A percentile compares a stretch with the other conserved stretches of the same genome.
Conservation (phyloP, 1,284 basidiomycete genomes). For the Rhodotorula sp. region DNA sequence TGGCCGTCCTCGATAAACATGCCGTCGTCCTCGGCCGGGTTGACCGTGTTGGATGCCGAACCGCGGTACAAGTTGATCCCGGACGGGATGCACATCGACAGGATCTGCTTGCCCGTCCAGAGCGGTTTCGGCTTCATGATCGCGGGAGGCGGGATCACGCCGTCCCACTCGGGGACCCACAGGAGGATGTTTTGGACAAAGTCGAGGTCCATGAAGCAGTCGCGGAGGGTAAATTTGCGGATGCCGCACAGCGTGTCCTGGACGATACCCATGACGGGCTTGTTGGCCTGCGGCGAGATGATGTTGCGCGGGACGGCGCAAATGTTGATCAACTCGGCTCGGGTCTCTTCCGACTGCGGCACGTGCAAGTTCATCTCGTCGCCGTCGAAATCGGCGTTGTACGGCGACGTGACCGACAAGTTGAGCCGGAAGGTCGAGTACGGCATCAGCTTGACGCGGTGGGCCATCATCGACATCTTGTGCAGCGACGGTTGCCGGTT, state of each 20-base stretch:
- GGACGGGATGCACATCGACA: conserved; percentile 87
- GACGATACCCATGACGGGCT: conserved; percentile 99
- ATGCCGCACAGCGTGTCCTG: conserved; percentile 98
- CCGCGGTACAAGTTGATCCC: conserved; percentile 83
- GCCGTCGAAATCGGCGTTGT: conserved; percentile 98
- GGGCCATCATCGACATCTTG: conserved; percentile 99
- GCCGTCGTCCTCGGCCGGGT: conserved; percentile 85
- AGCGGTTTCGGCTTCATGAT: conserved; percentile 95
- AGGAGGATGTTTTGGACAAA: conserved; percentile 95
- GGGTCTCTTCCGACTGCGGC: conserved; percentile 98
- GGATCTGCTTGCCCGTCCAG: conserved; percentile 97
- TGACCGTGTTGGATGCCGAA: conserved; percentile 73
- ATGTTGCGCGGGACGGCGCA: conserved; percentile 99
- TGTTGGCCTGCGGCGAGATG: conserved; percentile 98
- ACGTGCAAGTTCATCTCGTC: conserved; percentile 99
- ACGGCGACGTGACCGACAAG: conserved; percentile 82
- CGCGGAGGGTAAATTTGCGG: conserved; percentile 93
- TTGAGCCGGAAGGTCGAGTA: conserved; percentile 98
- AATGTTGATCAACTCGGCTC: conserved; percentile 94
- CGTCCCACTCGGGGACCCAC: conserved; percentile 98
- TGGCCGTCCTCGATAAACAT: conserved; percentile 98
- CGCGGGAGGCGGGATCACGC: conserved; percentile 82
- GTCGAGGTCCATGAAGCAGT: conserved; percentile 89
- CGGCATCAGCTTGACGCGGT: conserved; percentile 95
- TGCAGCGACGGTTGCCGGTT: conserved; percentile 98